phyloP scores from a whole-genome alignment of 164 flowering plant species.

The Sextonia rubra region DNA sequence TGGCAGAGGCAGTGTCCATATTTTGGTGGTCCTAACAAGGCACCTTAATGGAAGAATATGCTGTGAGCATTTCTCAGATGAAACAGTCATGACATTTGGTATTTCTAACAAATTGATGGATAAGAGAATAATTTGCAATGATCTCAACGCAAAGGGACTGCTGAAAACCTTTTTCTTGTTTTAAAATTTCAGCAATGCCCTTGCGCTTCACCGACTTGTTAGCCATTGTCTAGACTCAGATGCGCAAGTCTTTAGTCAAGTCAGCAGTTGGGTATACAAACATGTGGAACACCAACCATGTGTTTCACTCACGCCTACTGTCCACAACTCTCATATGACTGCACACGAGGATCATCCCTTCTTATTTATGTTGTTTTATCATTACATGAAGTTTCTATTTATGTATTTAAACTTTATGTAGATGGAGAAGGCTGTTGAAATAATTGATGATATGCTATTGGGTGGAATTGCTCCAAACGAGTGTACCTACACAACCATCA shows the following conservation, averaged over 20 bases:
- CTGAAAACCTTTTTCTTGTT: too few species aligned
- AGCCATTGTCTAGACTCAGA: too few species aligned
- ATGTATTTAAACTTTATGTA: constrained; percentile 24
- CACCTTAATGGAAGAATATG: not conserved
- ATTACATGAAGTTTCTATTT: not conserved
- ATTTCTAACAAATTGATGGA: not conserved
- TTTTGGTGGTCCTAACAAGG: not conserved
- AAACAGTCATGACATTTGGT: not conserved
- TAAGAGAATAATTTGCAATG: not conserved
- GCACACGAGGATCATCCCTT: too few species aligned
- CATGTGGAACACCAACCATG: not conserved
- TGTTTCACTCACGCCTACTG: not conserved
- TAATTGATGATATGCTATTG: constrained; percentile 76
- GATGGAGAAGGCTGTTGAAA: constrained; percentile 85
- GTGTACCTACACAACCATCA: constrained; percentile 84
- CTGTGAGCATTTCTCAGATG: not conserved
- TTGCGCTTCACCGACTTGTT: too few species aligned
- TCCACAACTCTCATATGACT: not conserved
- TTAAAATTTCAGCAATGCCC: too few species aligned
- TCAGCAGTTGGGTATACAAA: too few species aligned
- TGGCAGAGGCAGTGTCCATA: not conserved
- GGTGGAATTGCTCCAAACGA: constrained; percentile 75
- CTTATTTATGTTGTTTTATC: too few species aligned
- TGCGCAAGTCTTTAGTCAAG: too few species aligned
- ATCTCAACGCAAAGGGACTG: not conserved